Conservation (phyloP, 75 land plant genomes). For the Selaginella tamariscina region DNA sequence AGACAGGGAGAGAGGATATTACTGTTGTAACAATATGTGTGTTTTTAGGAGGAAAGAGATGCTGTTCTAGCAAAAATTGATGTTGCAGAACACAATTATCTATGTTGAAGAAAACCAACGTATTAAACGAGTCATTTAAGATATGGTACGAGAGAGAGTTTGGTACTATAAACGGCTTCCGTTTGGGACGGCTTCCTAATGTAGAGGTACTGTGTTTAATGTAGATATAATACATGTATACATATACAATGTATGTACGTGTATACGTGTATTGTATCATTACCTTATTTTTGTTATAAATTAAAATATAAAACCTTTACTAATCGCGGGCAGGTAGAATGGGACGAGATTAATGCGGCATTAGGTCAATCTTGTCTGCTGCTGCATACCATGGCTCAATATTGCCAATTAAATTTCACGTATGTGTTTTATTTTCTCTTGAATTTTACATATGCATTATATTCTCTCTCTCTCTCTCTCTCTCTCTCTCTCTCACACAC, state of each 20-base stretch:
- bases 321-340: constrained; percentile 57
- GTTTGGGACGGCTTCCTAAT: constrained; percentile 82
- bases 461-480: constrained; percentile 8
- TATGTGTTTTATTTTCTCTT: constrained; percentile 33
- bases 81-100: constrained; percentile 82
- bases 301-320: neutral
- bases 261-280: too few relatives aligned
- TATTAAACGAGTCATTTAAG: constrained; percentile 88
- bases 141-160: constrained; percentile 91
- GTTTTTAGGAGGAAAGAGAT: constrained; percentile 79
- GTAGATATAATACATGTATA: too few relatives aligned
- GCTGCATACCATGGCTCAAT: constrained; percentile 79
- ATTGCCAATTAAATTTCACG: constrained; percentile 72
- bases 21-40: constrained; percentile 3
- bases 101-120: constrained; percentile 76
- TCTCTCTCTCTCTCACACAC: too few relatives aligned
- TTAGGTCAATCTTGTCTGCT: constrained; percentile 99
- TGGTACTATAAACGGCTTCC: constrained; percentile 94
- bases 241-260: too few relatives aligned
- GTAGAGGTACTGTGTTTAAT: constrained; percentile 46
- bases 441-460: neutral
- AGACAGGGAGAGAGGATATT: neutral
- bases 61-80: constrained; percentile 83
- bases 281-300: too few relatives aligned
- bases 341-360: constrained; percentile 99